Evolutionary conservation across 2,329 filamentous ascomycete genomes (phyloP), one percentile per base, ranked within the genome.

Genomic region (Colletotrichum sansevieriae): DNA sequence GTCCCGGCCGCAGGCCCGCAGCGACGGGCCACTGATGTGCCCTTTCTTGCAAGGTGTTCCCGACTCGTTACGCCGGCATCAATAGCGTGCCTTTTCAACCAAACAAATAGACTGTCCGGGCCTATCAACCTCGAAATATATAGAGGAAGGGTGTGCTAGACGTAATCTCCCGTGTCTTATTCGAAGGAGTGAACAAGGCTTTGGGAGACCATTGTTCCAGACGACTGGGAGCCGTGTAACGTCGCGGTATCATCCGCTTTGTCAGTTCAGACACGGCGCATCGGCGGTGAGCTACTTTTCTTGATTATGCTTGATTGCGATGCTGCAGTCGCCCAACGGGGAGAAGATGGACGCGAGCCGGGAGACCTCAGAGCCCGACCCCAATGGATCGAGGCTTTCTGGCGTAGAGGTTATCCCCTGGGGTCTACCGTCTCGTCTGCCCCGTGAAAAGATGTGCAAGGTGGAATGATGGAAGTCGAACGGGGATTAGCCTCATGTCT

Each of bases 1-100:
- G 62, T 41, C 22, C n/a, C 43, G 35, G 51, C 33, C 37, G 49
- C 35, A 18, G 56, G 35, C 43, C 33, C 37, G 49, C 35, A 18
- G 56, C 6, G 5, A 22, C n/a, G 13, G 22, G 15, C 37, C 22
- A 15, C 37, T n/a, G 35, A 13, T 13, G 43, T 10, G 33, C 22
- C 15, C 15, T 9, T 25, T 5, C 39, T 68, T 55, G 65, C 65
- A 68, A 68, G 47, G 5, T 43, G 18, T 60, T 65, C 65, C 61
- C 10, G 18, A 37, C 22, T 68, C 18, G 55, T 51, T 43, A 51
- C 35, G 39, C 52, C 37, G n/a, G 20, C 39, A 6, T 58, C 65
- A 44, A 46, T 68, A 52, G 52, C 46, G 9, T 51, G n/a, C 12
- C 39, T 29, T 25, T 37, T 4, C 29, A 5, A 20, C 44, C 13